Evolutionary conservation across 2,329 filamentous ascomycete species (phyloP).

Genomic region (Blumeria hordei): DNA sequence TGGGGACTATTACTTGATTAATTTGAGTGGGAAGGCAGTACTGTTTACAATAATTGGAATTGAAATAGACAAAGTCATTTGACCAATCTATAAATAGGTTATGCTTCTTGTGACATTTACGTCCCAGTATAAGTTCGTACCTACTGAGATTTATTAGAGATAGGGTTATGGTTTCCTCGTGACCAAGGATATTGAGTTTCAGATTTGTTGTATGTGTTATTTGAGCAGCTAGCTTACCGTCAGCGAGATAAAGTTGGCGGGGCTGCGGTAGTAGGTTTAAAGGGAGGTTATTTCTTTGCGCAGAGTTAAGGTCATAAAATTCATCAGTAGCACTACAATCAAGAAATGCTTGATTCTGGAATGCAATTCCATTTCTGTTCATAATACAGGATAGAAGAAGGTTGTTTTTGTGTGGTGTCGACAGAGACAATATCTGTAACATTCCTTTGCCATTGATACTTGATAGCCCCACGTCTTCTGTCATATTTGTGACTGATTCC

Average conservation of each 20-base stretch:
- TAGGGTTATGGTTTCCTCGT: not conserved
- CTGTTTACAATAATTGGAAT: not conserved
- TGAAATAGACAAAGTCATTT: not conserved
- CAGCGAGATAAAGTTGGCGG: not conserved
- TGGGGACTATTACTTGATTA: not conserved
- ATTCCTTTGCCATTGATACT: not conserved
- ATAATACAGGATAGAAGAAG: not conserved
- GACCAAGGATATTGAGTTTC: not conserved
- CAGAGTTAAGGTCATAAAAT: slow-evolving; percentile 1
- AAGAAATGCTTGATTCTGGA: not conserved
- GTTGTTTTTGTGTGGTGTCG: not conserved
- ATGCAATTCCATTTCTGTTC: not conserved
- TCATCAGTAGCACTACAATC: slow-evolving; percentile 1
- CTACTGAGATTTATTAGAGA: not conserved
- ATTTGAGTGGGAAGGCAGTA: not conserved
- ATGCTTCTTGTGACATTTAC: not conserved
- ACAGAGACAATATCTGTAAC: slow-evolving; percentile 1
- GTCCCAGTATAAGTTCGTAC: not conserved
- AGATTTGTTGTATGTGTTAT: not conserved
- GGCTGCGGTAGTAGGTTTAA: not conserved
- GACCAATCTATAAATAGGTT: not conserved
- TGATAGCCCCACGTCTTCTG: not conserved
- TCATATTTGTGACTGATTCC: not conserved
- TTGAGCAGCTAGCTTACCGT: not conserved
- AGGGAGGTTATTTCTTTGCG: not conserved